phyloP scores from a whole-genome alignment of 805 yeast species.

The Myxozyma kluyveri region DNA sequence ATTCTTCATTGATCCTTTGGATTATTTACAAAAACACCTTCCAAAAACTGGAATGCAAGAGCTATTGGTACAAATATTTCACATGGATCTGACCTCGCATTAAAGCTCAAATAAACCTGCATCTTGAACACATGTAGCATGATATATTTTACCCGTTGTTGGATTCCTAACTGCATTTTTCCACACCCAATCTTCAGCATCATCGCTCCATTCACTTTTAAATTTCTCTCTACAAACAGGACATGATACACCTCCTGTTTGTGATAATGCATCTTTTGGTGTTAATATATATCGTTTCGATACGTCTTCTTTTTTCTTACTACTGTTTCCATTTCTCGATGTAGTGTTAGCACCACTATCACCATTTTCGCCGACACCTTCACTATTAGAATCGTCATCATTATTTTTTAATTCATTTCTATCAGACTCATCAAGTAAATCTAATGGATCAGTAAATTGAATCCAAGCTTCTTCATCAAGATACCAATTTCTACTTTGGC shows the following conservation, averaged over 20 bases:
- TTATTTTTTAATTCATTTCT: conserved; percentile 15
- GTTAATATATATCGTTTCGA: conserved; percentile 53
- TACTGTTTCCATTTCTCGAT: conserved; percentile 35
- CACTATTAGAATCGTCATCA: conserved; percentile 22
- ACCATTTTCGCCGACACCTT: conserved; percentile 14
- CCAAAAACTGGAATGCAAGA: too few relatives aligned
- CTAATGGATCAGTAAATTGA: conserved; percentile 26
- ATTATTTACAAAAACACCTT: too few relatives aligned
- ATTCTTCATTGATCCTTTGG: too few relatives aligned
- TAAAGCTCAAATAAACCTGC: conserved; percentile 37
- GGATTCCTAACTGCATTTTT: conserved; percentile 55
- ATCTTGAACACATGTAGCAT: conserved; percentile 68
- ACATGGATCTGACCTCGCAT: too few relatives aligned
- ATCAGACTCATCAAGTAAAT: conserved; percentile 11
- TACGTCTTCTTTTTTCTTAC: conserved; percentile 32
- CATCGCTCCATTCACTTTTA: conserved; percentile 66
- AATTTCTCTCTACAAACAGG: conserved; percentile 69
- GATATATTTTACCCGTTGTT: conserved; percentile 50
- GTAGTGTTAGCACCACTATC: neutral
- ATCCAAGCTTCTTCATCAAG: conserved; percentile 52
- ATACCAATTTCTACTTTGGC: conserved; percentile 80
- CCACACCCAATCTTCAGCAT: conserved; percentile 81
- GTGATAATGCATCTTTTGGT: conserved; percentile 59
- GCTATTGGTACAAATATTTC: too few relatives aligned
- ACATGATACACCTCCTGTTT: conserved; percentile 44